Evolutionary conservation across 164 flowering plant species (phyloP), one percentile per base, ranked within the genome.

Genomic region (Vitis cinerea): DNA sequence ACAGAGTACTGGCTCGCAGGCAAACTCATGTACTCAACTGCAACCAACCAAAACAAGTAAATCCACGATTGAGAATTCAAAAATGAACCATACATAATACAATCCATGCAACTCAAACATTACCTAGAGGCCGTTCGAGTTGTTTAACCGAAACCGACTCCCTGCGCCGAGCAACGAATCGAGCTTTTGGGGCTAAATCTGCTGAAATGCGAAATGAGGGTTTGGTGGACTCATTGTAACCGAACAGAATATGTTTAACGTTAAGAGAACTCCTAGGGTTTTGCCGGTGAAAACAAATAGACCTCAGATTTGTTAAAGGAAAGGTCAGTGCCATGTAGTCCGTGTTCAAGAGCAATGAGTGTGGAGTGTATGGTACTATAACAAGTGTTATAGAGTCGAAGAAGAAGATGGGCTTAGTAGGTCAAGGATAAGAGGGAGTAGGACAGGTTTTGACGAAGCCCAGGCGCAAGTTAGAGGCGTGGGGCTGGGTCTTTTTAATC

Each of bases 1-100:
- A 94, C 97, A 19, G 97, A 92, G 81, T 94, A 94, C 69, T 92
- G 98, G 72, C 98, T 92, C 47, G 97, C 97, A 13, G 97, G 98
- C 83, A 94, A 82, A 67, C 93, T 87, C 97, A 94, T 90, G 55
- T 94, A 94, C 69, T 93, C 95, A 66, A 56, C 97, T 93, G 79
- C 80, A 80, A 63, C 52, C 58, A 47, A 8, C 47, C 61, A 62
- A 56, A 19, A 51, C 52, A 57, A 15, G 11, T 3, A 64, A 23
- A 9, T 13, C 57, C 30, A 8, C 64, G 14, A 71, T 19, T 13
- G 27, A 14, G 63, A 31, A 29, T 27, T 31, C 15, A n/a, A 61
- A 29, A 61, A 9, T 30, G 9, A 50, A 10, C 10, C 51, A 50
- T 50, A 56, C 12, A 7, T 59, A 27, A 60, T 4, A 1, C 1